Evolutionary conservation across 2,329 filamentous ascomycete genomes (phyloP).

Genomic region (Bipolaris bicolor): DNA sequence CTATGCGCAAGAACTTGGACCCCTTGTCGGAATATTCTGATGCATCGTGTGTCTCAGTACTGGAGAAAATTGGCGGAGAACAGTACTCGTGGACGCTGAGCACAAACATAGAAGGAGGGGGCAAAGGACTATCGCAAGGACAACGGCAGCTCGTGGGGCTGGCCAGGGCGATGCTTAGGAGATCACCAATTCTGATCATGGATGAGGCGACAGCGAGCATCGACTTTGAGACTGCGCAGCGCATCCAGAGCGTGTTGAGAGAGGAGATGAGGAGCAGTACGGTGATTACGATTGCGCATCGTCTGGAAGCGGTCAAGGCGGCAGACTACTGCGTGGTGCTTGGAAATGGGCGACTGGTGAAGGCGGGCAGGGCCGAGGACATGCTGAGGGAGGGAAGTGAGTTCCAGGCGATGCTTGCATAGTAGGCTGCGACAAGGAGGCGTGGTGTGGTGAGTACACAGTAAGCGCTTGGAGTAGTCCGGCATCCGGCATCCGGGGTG

Average conservation of each 20-base stretch:
- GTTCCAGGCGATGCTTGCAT: slow-evolving; percentile 44
- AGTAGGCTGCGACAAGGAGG: neutral
- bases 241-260: slow-evolving; percentile 61
- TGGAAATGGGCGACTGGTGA: slow-evolving; percentile 57
- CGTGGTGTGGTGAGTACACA: neutral
- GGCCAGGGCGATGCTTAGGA: slow-evolving; percentile 65
- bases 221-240: slow-evolving; percentile 65
- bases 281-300: slow-evolving; percentile 70
- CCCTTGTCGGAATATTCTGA: slow-evolving; percentile 64
- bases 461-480: too few species aligned
- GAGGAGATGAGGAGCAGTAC: slow-evolving; percentile 65
- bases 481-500: neutral
- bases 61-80: slow-evolving; percentile 60
- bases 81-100: slow-evolving; percentile 62
- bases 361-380: slow-evolving; percentile 42
- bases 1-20: slow-evolving; percentile 67
- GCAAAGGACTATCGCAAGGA: slow-evolving; percentile 68
- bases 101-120: slow-evolving; percentile 65
- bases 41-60: slow-evolving; percentile 59
- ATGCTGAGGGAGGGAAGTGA: slow-evolving; percentile 46
- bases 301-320: slow-evolving; percentile 65
- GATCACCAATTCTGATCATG: slow-evolving; percentile 67
- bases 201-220: slow-evolving; percentile 72
- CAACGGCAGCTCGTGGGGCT: slow-evolving; percentile 70
- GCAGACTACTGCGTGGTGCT: slow-evolving; percentile 63